Conservation (phyloP, 2,329 filamentous ascomycete genomes). For the Exophiala sideris region DNA sequence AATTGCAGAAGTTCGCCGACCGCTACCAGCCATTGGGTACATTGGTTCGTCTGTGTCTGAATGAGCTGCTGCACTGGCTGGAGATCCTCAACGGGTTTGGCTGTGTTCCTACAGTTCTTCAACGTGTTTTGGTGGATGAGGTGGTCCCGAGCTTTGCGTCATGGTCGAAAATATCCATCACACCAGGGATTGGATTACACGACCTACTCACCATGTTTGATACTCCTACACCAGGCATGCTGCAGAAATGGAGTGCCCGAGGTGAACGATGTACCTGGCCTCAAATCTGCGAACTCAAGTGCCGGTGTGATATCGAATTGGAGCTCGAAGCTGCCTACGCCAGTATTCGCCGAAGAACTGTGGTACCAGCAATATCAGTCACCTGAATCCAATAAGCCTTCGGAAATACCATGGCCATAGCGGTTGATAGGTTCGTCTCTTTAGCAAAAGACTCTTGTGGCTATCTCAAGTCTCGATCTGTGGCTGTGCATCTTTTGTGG, state of each 20-base stretch:
- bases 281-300: slow-evolving; percentile 73
- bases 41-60: slow-evolving; percentile 50
- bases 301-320: slow-evolving; percentile 80
- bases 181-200: slow-evolving; percentile 71
- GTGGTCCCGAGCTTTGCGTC: slow-evolving; percentile 88
- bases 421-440: slow-evolving; percentile 1
- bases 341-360: slow-evolving; percentile 56
- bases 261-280: slow-evolving; percentile 92
- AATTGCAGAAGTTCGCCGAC: slow-evolving; percentile 64
- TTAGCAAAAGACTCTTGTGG: background rate
- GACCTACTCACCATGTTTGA: slow-evolving; percentile 74
- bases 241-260: slow-evolving; percentile 80
- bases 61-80: slow-evolving; percentile 61
- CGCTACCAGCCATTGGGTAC: slow-evolving; percentile 69
- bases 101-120: slow-evolving; percentile 70
- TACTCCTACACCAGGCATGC: slow-evolving; percentile 73
- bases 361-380: background rate
- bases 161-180: slow-evolving; percentile 90
- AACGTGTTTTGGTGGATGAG: slow-evolving; percentile 67
- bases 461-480: background rate
- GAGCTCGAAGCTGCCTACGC: slow-evolving; percentile 86
- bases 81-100: slow-evolving; percentile 76
- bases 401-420: slow-evolving; percentile 10
- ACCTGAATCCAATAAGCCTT: background rate
- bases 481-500: slow-evolving; percentile 16